Evolutionary conservation across 2,329 filamentous ascomycete genomes (phyloP), one percentile per base, ranked within the genome.

Genomic region (Monosporascus ibericus): DNA sequence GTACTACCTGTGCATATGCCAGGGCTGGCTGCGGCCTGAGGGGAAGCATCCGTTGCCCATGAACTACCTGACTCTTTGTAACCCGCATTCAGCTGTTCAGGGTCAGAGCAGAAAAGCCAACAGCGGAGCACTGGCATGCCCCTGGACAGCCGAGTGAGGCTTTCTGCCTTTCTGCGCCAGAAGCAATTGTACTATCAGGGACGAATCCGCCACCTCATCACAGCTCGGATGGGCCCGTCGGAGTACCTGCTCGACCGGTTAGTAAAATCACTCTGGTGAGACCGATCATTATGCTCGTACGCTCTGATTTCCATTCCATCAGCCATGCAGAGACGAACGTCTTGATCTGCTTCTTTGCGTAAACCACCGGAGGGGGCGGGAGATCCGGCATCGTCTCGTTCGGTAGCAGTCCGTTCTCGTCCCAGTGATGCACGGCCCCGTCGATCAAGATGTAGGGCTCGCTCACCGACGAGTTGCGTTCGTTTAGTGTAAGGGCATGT

Each of bases 371-470:
- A 1, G 69, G 63, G 0, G 85, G 85, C 1, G 86, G 85, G 34
- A 89, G 63, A 1, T 70, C 69, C 2, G 74, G 58, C 6, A 75
- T 79, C 0, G 84, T 85, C 65, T 88, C 75, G 52, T 85, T 85
- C 1, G 73, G 67, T 48, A 85, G 81, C n/a, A 87, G 60, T 1
- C 84, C 84, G 57, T 87, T 86, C 70, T 87, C 85, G 59, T 89
- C 87, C 86, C 87, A 94, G 65, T 92, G 88, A 67, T 95, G 90
- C 20, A 92, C 87, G 0, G 82, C 88, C n/a, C 79, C 79, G 3
- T 77, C 72, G 46, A 95, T 90, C 46, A 92, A 65, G n/a, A 89
- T 76, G 57, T 86, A 88, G 0, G 89, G 89, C 71, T 91, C 79
- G 47, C 75, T 77, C 0, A 73, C 70, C 0, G 87, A 88, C 44